A percentile compares a stretch with the other conserved stretches of the same genome.
phyloP scores from a whole-genome alignment of 2,329 filamentous ascomycete genomes.

The Coniella lustricola region DNA sequence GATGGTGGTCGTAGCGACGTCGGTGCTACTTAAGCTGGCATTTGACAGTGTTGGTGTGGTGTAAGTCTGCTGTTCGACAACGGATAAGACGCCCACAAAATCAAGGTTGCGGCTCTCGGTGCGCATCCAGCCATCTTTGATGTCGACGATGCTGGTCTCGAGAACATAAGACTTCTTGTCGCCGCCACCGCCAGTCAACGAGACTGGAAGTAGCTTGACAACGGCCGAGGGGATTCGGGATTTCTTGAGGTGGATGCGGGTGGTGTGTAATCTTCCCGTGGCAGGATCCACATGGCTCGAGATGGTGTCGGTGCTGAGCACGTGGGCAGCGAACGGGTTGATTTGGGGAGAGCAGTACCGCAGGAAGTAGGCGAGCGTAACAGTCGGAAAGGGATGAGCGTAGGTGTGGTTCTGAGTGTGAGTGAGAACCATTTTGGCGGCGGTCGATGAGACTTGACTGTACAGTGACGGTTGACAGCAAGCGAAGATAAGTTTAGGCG shows the following conservation, averaged over 20 bases:
- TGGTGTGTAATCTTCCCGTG: conserved; percentile 71
- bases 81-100: conserved; percentile 72
- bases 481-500: too few species aligned
- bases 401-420: conserved; percentile 65
- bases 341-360: conserved; percentile 66
- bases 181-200: conserved; percentile 56
- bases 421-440: conserved; percentile 51
- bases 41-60: conserved; percentile 29
- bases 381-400: conserved; percentile 75
- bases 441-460: background rate
- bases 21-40: conserved; percentile 40
- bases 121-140: conserved; percentile 75
- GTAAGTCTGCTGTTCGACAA: conserved; percentile 71
- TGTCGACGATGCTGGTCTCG: conserved; percentile 71
- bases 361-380: conserved; percentile 83
- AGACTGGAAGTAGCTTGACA: conserved; percentile 66
- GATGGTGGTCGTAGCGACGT: conserved; percentile 66
- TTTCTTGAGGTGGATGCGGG: conserved; percentile 75
- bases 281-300: conserved; percentile 62
- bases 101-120: conserved; percentile 77
- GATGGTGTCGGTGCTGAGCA: conserved; percentile 78
- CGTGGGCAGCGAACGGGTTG: conserved; percentile 77
- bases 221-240: conserved; percentile 69
- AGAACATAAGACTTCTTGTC: conserved; percentile 74
- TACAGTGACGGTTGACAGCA: background rate